A percentile compares a stretch with the other conserved stretches of the same genome.
Evolutionary conservation across 2,329 filamentous ascomycete species (phyloP).

Genomic region (Hawksworthiomyces lignivorus): DNA sequence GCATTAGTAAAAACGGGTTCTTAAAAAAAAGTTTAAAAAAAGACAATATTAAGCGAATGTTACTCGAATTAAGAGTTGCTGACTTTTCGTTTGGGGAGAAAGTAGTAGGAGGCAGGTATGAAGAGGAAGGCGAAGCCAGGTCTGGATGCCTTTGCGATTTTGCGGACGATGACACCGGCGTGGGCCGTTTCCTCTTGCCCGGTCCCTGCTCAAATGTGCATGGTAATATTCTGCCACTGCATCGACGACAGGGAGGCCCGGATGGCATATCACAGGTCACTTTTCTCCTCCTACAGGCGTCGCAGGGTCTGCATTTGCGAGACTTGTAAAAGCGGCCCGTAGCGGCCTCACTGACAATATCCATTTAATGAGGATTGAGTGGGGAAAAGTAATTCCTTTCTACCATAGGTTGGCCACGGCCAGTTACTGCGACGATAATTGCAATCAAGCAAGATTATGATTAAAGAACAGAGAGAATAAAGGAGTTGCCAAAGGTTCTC

Average conservation of each 20-base stretch:
- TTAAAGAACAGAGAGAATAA: neutral
- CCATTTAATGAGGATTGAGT: too few relatives aligned
- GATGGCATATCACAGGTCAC: constrained; percentile 14
- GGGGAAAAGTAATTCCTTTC: too few relatives aligned
- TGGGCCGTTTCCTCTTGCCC: constrained; percentile 6
- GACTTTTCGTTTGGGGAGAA: too few relatives aligned
- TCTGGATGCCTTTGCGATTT: neutral
- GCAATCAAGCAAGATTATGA: neutral
- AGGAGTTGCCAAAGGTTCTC: neutral
- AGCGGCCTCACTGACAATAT: too few relatives aligned
- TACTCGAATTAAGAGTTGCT: too few relatives aligned
- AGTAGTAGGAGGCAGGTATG: neutral
- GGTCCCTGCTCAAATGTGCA: constrained; percentile 14
- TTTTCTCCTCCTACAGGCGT: constrained; percentile 12
- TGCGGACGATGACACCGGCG: neutral
- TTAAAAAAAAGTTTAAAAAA: too few relatives aligned
- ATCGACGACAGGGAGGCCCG: constrained; percentile 13
- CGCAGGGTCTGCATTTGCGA: constrained; percentile 14
- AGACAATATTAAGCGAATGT: too few relatives aligned
- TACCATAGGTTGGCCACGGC: too few relatives aligned
- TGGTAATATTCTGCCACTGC: constrained; percentile 3
- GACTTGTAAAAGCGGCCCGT: constrained; percentile 15
- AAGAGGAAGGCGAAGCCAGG: neutral
- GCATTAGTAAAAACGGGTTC: neutral
- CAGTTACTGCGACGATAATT: too few relatives aligned